Conservation (phyloP, 176 grass and related monocot species). For the Chrysopogon serrulatus region DNA sequence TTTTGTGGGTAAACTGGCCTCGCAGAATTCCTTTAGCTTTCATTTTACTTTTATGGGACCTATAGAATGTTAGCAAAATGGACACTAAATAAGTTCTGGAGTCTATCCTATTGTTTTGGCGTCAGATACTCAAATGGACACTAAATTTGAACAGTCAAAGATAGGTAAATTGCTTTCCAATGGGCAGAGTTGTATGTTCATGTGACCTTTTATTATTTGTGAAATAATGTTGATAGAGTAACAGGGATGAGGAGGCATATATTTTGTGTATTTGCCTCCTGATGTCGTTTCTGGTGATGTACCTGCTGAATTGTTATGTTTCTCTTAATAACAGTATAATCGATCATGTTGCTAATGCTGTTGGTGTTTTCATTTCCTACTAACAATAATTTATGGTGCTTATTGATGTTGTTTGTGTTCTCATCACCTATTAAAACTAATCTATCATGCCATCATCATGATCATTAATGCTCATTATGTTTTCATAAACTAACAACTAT, state of each 20-base stretch:
- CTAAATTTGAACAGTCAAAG: background rate
- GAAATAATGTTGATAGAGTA: background rate
- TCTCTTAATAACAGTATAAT: background rate
- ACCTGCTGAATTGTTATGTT: background rate
- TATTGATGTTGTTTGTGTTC: background rate
- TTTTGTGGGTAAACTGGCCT: background rate
- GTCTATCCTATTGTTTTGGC: background rate
- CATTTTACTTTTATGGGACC: background rate
- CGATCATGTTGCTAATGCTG: background rate
- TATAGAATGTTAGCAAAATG: background rate
- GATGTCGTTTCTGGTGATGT: background rate
- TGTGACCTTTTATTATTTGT: background rate
- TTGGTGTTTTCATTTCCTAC: background rate
- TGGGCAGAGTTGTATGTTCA: background rate
- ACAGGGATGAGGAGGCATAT: background rate
- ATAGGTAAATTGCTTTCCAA: background rate
- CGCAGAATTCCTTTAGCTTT: background rate
- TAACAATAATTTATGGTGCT: background rate
- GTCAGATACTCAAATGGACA: background rate
- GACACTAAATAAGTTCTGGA: background rate
- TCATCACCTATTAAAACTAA: background rate
- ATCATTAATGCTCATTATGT: background rate
- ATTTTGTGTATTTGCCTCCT: constrained; percentile 2
- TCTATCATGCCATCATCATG: background rate
- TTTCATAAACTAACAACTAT: background rate